Conservation (phyloP, 2,329 filamentous ascomycete genomes). For the Cladorrhinum sp. region DNA sequence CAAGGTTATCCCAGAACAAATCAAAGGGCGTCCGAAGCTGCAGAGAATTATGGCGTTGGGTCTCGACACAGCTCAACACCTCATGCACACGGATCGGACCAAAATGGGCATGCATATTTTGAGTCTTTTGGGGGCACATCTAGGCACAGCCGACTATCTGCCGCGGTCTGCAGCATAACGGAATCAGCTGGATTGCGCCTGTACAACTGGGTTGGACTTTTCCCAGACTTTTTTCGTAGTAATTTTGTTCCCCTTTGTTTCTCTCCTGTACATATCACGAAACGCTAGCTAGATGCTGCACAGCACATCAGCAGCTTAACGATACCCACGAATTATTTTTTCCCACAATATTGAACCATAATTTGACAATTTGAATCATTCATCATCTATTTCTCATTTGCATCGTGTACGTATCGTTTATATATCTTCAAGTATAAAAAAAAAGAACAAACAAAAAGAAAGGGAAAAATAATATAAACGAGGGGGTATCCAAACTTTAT, state of each 20-base stretch:
- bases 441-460: background rate
- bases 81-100: slow-evolving; percentile 40
- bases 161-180: background rate
- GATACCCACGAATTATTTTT: background rate
- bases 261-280: background rate
- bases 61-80: slow-evolving; percentile 46
- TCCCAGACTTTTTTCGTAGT: background rate
- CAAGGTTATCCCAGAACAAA: background rate
- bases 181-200: too few species aligned
- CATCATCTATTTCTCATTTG: slow-evolving; percentile 1
- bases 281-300: background rate
- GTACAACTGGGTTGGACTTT: too few species aligned
- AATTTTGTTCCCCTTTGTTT: background rate
- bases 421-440: background rate
- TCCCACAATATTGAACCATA: background rate
- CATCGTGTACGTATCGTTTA: background rate
- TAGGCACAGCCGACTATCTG: background rate
- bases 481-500: slow-evolving; percentile 3
- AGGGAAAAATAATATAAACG: background rate
- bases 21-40: slow-evolving; percentile 3
- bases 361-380: background rate
- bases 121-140: slow-evolving; percentile 17
- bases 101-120: slow-evolving; percentile 42
- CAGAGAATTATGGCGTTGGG: slow-evolving; percentile 38
- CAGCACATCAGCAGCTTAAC: background rate